Conservation (phyloP, 1,139 yeast genomes). For the Blastobotrys elegans region DNA sequence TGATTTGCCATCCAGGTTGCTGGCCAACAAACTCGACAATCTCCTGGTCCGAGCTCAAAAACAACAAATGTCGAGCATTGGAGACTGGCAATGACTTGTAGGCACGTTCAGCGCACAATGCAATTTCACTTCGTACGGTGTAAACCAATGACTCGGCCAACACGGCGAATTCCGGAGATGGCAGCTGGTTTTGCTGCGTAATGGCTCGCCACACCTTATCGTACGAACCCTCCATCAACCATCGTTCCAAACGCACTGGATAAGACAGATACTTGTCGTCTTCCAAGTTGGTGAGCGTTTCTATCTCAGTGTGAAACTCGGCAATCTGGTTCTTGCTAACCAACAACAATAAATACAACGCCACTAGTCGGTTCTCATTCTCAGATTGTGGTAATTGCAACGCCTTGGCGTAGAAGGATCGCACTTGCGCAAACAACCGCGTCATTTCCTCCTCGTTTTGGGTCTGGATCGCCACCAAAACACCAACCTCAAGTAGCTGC, state of each 20-base stretch:
- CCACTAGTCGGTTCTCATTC: conserved; percentile 71
- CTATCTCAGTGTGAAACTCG: conserved; percentile 85
- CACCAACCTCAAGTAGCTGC: conserved; percentile 82
- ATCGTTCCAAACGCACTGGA: conserved; percentile 85
- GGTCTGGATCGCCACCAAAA: conserved; percentile 64
- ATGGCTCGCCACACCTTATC: conserved; percentile 85
- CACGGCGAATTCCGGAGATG: conserved; percentile 42
- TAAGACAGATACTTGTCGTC: conserved; percentile 60
- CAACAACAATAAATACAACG: conserved; percentile 69
- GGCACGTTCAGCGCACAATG: conserved; percentile 78
- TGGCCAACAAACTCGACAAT: conserved; percentile 54
- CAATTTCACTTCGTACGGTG: conserved; percentile 81
- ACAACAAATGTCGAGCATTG: conserved; percentile 77
- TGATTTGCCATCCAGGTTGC: conserved; percentile 59
- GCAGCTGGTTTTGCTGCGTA: conserved; percentile 43
- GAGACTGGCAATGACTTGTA: conserved; percentile 71
- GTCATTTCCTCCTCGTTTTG: conserved; percentile 62
- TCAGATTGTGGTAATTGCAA: conserved; percentile 49
- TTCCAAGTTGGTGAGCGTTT: conserved; percentile 61
- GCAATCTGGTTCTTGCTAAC: conserved; percentile 82
- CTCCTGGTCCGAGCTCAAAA: conserved; percentile 63
- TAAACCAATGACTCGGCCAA: conserved; percentile 51
- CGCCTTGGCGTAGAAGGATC: conserved; percentile 59
- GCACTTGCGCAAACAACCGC: conserved; percentile 67
- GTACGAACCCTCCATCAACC: conserved; percentile 95